These are phyloP conservation scores for Eucalyptus tenuipes DNA, from an alignment of 345 rosid genomes.

Conservation along the genomic window DNA sequence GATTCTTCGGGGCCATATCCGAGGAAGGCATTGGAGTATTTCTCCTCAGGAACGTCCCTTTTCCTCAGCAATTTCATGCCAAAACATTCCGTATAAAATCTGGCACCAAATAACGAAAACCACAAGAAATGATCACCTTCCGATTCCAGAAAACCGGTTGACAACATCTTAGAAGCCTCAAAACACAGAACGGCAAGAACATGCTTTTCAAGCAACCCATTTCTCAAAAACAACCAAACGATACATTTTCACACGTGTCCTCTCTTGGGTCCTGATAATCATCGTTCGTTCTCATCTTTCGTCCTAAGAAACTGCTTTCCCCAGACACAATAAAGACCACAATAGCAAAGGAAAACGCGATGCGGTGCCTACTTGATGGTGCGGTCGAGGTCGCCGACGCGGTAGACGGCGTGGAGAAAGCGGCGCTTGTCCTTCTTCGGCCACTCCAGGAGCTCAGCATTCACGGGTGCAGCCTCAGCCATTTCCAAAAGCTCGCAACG, in stretches of 20 bases:
- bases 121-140: neutral
- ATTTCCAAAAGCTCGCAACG: neutral
- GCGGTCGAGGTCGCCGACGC: constrained; percentile 87
- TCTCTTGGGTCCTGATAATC: neutral
- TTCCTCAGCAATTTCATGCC: constrained; percentile 90
- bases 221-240: neutral
- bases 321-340: neutral
- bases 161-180: neutral
- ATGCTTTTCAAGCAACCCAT: neutral
- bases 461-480: constrained; percentile 43
- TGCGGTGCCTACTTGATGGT: constrained; percentile 46
- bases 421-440: constrained; percentile 89
- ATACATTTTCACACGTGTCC: neutral
- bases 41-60: constrained; percentile 88
- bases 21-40: constrained; percentile 86
- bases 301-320: neutral
- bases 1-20: constrained; percentile 86
- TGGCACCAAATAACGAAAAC: neutral
- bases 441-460: constrained; percentile 65
- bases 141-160: neutral
- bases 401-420: constrained; percentile 80
- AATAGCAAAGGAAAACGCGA: neutral
- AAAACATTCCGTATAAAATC: constrained; percentile 86
- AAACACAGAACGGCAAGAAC: too few species aligned
- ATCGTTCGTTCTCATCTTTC: neutral